Conservation (phyloP, 2,329 filamentous ascomycete species). For the Diplodia seriata region DNA sequence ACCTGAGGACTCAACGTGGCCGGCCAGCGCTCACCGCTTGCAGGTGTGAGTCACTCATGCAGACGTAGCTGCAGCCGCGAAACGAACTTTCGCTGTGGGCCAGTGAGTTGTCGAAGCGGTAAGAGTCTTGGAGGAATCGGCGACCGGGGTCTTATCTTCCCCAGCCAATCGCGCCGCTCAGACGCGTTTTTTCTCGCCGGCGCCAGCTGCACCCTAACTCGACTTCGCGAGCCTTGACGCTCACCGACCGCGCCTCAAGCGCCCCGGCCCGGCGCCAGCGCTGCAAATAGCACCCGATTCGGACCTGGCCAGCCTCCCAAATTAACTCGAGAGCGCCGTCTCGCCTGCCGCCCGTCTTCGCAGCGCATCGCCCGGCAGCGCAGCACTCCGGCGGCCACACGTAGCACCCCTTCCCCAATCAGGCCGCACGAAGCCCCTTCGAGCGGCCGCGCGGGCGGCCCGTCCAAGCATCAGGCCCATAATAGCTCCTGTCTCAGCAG, state of each 20-base stretch:
- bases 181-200: slow-evolving; percentile 23
- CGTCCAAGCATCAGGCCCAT: slow-evolving; percentile 23
- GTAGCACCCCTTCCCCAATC: slow-evolving; percentile 22
- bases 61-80: slow-evolving; percentile 30
- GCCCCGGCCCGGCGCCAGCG: slow-evolving; percentile 11
- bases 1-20: slow-evolving; percentile 26
- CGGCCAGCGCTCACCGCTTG: slow-evolving; percentile 26
- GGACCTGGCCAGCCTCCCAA: slow-evolving; percentile 12
- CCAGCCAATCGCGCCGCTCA: slow-evolving; percentile 21
- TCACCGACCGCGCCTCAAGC: slow-evolving; percentile 17
- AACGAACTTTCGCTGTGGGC: slow-evolving; percentile 30
- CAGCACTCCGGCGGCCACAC: slow-evolving; percentile 26
- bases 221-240: slow-evolving; percentile 13
- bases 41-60: slow-evolving; percentile 31
- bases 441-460: background rate
- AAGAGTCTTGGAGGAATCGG: slow-evolving; percentile 24
- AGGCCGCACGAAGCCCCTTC: slow-evolving; percentile 5
- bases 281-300: slow-evolving; percentile 22
- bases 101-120: slow-evolving; percentile 32
- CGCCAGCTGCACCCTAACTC: slow-evolving; percentile 19
- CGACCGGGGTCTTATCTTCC: background rate
- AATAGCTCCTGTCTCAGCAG: slow-evolving; percentile 26
- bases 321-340: slow-evolving; percentile 14
- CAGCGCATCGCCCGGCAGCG: slow-evolving; percentile 27
- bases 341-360: slow-evolving; percentile 17